phyloP scores from a whole-genome alignment of 768 basidiomycete species.

The Russula lepida region DNA sequence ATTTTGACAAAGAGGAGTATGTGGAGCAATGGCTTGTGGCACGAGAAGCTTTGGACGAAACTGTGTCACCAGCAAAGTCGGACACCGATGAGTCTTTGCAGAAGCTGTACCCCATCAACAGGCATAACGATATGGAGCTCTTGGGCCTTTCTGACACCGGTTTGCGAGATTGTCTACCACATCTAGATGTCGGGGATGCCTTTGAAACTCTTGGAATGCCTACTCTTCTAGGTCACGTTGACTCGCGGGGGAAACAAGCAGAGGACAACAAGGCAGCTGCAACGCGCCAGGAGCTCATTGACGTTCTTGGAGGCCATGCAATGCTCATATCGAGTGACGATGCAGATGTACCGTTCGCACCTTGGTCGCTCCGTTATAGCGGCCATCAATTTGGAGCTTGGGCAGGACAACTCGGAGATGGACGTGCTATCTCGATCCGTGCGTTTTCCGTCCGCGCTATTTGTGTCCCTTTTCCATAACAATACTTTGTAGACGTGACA shows the following conservation, averaged over 20 bases:
- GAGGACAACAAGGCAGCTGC: slow-evolving; percentile 30
- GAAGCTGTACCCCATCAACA: slow-evolving; percentile 39
- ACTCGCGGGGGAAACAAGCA: slow-evolving; percentile 24
- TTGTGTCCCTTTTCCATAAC: neutral
- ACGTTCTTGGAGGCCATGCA: slow-evolving; percentile 72
- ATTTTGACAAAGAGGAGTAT: slow-evolving; percentile 47
- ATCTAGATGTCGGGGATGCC: slow-evolving; percentile 81
- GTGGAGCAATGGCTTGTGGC: slow-evolving; percentile 72
- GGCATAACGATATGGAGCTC: slow-evolving; percentile 49
- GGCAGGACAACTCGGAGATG: slow-evolving; percentile 95
- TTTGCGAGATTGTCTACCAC: slow-evolving; percentile 69
- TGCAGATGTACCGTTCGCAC: slow-evolving; percentile 32
- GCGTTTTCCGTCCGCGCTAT: slow-evolving; percentile 22
- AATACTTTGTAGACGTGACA: slow-evolving; percentile 53
- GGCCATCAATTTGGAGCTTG: slow-evolving; percentile 85
- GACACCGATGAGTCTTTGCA: slow-evolving; percentile 29
- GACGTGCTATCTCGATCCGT: slow-evolving; percentile 85
- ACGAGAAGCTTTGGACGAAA: slow-evolving; percentile 46
- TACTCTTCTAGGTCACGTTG: slow-evolving; percentile 32
- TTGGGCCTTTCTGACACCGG: slow-evolving; percentile 65
- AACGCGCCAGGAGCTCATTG: slow-evolving; percentile 63
- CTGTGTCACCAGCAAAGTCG: slow-evolving; percentile 21
- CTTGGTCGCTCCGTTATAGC: slow-evolving; percentile 87
- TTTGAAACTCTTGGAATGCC: slow-evolving; percentile 58
- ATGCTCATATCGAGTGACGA: slow-evolving; percentile 47